A percentile compares a stretch with the other conserved stretches of the same genome.
These are phyloP conservation scores for Bryum argenteum DNA, from an alignment of 225 moss, liverwort and hornwort species.

Conservation along the genomic window DNA sequence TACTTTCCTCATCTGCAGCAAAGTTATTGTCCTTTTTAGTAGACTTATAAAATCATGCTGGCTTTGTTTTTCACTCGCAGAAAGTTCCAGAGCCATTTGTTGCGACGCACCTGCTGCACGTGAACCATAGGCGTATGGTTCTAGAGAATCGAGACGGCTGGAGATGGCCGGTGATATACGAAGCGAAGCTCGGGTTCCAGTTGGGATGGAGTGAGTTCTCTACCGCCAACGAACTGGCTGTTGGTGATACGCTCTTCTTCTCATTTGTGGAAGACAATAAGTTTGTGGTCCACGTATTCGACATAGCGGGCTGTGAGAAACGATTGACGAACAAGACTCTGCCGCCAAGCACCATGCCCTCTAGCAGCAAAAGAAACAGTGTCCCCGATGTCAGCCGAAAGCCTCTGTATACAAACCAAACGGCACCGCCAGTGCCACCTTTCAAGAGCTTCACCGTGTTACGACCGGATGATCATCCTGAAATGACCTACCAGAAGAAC, in stretches of 20 bases:
- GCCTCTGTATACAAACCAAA: neutral
- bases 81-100: slow-evolving; percentile 23
- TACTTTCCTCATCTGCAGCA: neutral
- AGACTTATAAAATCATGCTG: neutral
- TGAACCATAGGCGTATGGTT: neutral
- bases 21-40: neutral
- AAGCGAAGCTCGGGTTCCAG: neutral
- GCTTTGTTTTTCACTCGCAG: neutral
- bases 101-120: slow-evolving; percentile 1
- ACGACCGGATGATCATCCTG: neutral
- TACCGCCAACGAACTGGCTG: slow-evolving; percentile 15
- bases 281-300: slow-evolving; percentile 25
- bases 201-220: slow-evolving; percentile 25
- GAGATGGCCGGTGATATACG: slow-evolving; percentile 21
- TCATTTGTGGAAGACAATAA: slow-evolving; percentile 4
- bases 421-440: neutral
- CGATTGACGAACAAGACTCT: neutral
- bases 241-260: slow-evolving; percentile 25
- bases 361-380: neutral
- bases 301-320: slow-evolving; percentile 19
- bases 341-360: neutral
- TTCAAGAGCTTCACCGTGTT: neutral
- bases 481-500: neutral
- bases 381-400: neutral
- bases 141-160: slow-evolving; percentile 22